These are phyloP conservation scores for Physcia stellaris DNA, from an alignment of 495 filamentous ascomycete genomes.

Conservation along the genomic window DNA sequence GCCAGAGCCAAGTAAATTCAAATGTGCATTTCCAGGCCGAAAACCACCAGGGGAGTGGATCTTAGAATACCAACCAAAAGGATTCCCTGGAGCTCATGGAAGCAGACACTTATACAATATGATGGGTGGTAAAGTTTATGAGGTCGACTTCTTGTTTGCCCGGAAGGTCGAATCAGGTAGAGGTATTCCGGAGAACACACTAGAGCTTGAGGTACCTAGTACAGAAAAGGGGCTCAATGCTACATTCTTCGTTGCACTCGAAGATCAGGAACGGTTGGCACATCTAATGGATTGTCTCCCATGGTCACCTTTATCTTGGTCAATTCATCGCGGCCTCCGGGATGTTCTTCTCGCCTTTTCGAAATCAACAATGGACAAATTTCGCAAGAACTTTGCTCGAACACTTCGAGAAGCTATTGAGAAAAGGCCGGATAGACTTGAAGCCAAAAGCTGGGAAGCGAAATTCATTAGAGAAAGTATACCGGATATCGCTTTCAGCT, in stretches of 20 bases:
- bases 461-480: slow-evolving; percentile 18
- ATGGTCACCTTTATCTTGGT: slow-evolving; percentile 23
- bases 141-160: slow-evolving; percentile 19
- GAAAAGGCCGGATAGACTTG: slow-evolving; percentile 5
- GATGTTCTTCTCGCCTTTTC: slow-evolving; percentile 21
- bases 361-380: slow-evolving; percentile 16
- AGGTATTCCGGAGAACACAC: not conserved
- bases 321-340: slow-evolving; percentile 22
- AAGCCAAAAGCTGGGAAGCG: slow-evolving; percentile 17
- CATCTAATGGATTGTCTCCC: slow-evolving; percentile 20
- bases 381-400: slow-evolving; percentile 13
- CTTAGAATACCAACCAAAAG: slow-evolving; percentile 16
- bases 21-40: slow-evolving; percentile 21
- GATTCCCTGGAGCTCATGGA: slow-evolving; percentile 20
- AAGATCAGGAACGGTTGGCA: slow-evolving; percentile 11
- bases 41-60: slow-evolving; percentile 15
- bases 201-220: slow-evolving; percentile 5
- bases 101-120: slow-evolving; percentile 23
- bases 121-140: slow-evolving; percentile 21
- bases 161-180: not conserved
- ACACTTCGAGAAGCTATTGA: slow-evolving; percentile 10
- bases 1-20: slow-evolving; percentile 8
- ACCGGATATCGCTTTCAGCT: slow-evolving; percentile 16
- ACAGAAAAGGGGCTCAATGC: slow-evolving; percentile 6
- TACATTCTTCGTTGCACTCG: slow-evolving; percentile 10